Conservation (phyloP, 2,329 filamentous ascomycete genomes). For the Penicillium brasilianum region DNA sequence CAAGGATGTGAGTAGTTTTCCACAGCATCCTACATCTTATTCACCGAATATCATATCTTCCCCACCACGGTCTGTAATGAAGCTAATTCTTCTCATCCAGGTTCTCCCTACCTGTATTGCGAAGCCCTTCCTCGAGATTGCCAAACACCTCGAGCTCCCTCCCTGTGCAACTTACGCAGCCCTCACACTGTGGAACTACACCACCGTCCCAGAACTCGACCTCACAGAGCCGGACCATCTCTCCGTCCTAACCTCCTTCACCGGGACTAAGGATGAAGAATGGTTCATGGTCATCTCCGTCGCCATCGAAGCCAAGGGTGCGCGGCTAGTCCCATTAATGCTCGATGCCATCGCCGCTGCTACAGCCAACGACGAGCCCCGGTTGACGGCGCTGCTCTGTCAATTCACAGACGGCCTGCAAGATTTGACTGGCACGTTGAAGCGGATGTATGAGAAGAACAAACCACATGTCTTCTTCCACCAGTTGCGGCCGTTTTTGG, state of each 20-base stretch:
- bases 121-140: constrained; percentile 44
- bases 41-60: neutral
- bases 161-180: constrained; percentile 52
- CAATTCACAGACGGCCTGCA: constrained; percentile 49
- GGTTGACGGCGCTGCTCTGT: constrained; percentile 47
- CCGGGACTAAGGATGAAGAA: constrained; percentile 47
- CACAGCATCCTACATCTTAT: neutral
- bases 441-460: constrained; percentile 59
- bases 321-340: constrained; percentile 52
- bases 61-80: too few relatives aligned
- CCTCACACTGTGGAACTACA: constrained; percentile 49
- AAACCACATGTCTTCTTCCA: constrained; percentile 58
- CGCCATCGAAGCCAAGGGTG: constrained; percentile 58
- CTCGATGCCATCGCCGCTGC: constrained; percentile 55
- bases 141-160: constrained; percentile 43
- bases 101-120: constrained; percentile 44
- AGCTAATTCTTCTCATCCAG: constrained; percentile 14
- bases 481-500: constrained; percentile 57
- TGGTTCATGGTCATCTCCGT: constrained; percentile 60
- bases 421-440: constrained; percentile 50
- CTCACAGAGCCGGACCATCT: constrained; percentile 46
- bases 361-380: constrained; percentile 41
- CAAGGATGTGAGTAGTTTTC: constrained; percentile 59
- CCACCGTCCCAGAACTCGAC: constrained; percentile 31
- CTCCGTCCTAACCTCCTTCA: constrained; percentile 42